phyloP scores from a whole-genome alignment of 2,329 filamentous ascomycete genomes.

The Raffaelea albimanens region DNA sequence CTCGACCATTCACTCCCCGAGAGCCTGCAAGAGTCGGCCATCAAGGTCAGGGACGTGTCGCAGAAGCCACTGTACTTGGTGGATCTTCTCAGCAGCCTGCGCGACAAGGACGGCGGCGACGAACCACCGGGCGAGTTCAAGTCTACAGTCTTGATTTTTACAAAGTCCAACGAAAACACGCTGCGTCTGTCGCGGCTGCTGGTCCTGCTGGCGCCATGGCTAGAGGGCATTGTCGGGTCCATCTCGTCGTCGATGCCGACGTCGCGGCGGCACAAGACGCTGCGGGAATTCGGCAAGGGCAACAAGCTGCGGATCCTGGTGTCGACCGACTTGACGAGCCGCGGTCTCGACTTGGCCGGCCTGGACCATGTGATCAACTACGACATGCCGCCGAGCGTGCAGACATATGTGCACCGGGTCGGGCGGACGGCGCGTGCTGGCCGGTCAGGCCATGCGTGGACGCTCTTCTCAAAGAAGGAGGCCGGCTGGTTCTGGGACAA shows the following conservation, averaged over 20 bases:
- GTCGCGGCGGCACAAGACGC: constrained; percentile 55
- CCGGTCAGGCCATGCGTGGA: constrained; percentile 70
- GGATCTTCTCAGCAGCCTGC: constrained; percentile 48
- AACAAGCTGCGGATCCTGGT: constrained; percentile 62
- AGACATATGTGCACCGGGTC: constrained; percentile 83
- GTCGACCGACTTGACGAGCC: constrained; percentile 85
- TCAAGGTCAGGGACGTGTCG: constrained; percentile 59
- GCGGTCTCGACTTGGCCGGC: constrained; percentile 73
- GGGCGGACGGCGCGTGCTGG: constrained; percentile 83
- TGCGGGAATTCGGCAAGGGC: constrained; percentile 54
- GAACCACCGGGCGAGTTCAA: constrained; percentile 10
- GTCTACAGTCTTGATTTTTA: constrained; percentile 56
- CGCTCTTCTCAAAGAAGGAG: constrained; percentile 71
- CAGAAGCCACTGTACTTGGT: constrained; percentile 81
- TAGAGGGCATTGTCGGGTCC: constrained; percentile 52
- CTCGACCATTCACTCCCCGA: constrained; percentile 45
- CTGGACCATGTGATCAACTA: constrained; percentile 89
- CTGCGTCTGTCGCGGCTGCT: constrained; percentile 79
- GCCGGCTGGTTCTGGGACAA: constrained; percentile 88
- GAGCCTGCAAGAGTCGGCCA: constrained; percentile 52
- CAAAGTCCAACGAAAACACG: constrained; percentile 80
- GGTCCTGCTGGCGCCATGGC: constrained; percentile 50
- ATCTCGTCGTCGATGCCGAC: constrained; percentile 73
- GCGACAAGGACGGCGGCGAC: neutral
- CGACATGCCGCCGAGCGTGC: constrained; percentile 73